Conservation (phyloP, 78 protist species). For the Dictyostelium discoideum region DNA sequence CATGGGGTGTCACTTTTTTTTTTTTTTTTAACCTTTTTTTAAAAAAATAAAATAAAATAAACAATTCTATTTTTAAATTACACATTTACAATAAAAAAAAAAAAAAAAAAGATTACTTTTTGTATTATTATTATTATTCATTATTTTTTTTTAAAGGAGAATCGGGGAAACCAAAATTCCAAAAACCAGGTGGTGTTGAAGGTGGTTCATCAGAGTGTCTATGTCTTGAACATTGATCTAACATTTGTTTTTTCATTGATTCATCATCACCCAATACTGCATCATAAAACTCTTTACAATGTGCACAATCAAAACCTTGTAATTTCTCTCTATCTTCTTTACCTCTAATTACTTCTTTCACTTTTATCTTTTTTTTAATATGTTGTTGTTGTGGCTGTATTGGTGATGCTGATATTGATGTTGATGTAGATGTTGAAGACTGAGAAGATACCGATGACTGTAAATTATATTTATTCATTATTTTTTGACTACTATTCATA, state of each 20-base stretch:
- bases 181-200: constrained; percentile 66
- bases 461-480: neutral
- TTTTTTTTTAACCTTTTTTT: too few relatives aligned
- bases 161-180: constrained; percentile 37
- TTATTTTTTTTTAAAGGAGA: neutral
- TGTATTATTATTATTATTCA: too few relatives aligned
- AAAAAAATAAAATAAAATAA: too few relatives aligned
- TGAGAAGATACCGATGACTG: neutral
- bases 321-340: constrained; percentile 52
- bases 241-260: constrained; percentile 9
- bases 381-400: constrained; percentile 2
- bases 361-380: constrained; percentile 24
- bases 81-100: too few relatives aligned
- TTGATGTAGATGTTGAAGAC: neutral
- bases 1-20: too few relatives aligned
- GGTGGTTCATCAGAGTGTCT: constrained; percentile 47
- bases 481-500: neutral
- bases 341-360: constrained; percentile 27
- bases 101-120: too few relatives aligned
- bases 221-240: constrained; percentile 60
- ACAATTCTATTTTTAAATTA: too few relatives aligned
- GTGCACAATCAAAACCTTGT: constrained; percentile 64
- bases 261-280: constrained; percentile 56
- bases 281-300: constrained; percentile 79
- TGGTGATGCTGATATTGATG: neutral